Evolutionary conservation across 1,284 basidiomycete species (phyloP).

Genomic region (Moniliophthora roreri): DNA sequence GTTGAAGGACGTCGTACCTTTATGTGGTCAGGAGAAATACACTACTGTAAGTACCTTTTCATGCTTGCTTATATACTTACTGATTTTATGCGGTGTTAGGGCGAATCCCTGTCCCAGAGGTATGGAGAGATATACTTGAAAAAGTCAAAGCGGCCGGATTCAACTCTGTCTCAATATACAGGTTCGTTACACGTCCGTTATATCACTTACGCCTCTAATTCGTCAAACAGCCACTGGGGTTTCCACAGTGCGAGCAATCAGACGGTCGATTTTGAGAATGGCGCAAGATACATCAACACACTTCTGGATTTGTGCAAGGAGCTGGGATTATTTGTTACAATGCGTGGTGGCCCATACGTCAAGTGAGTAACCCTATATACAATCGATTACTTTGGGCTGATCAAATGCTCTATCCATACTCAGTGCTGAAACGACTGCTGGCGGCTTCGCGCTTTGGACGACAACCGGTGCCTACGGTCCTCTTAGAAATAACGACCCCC

Average conservation of each 20-base stretch:
- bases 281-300: conserved; percentile 8
- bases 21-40: conserved; percentile 14
- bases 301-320: conserved; percentile 22
- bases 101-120: conserved; percentile 16
- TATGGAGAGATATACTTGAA: conserved; percentile 16
- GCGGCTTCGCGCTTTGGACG: conserved; percentile 65
- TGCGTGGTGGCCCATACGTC: conserved; percentile 14
- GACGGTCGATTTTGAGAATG: conserved; percentile 11
- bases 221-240: conserved; percentile 36
- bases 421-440: conserved; percentile 63
- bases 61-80: not conserved
- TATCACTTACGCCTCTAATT: not conserved
- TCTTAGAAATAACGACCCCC: conserved; percentile 43
- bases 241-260: conserved; percentile 13
- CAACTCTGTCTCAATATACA: conserved; percentile 15
- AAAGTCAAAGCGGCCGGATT: conserved; percentile 19
- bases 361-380: conserved; percentile 6
- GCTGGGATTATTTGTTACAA: conserved; percentile 24
- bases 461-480: conserved; percentile 51
- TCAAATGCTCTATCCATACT: conserved; percentile 39
- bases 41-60: conserved; percentile 9
- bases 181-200: not conserved
- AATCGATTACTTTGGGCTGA: not conserved
- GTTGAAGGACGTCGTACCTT: conserved; percentile 10
- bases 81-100: conserved; percentile 3